Evolutionary conservation across 2,329 filamentous ascomycete genomes (phyloP), one percentile per base, ranked within the genome.

Genomic region (Xylariaceae sp.): DNA sequence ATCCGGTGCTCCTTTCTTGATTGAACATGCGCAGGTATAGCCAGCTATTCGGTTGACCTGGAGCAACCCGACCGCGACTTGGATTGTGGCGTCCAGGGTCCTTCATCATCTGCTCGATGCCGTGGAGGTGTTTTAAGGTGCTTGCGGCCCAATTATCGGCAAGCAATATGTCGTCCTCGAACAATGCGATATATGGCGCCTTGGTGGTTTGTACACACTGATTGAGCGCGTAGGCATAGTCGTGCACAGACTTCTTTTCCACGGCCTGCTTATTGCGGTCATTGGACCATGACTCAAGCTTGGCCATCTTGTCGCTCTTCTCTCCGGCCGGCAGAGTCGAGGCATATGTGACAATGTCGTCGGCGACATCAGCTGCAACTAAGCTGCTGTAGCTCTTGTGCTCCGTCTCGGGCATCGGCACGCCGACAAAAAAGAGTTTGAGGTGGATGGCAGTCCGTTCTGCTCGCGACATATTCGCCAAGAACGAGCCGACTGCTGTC

Each of bases 401-500:
- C 44, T 59, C 60, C 11, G 49, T 47, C 35, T 56, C 52, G 39
- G 63, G 58, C 15, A 51, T 47, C 3, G 63, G 63, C 11, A 65
- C 62, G 44, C 65, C 63, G 54, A 62, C 63, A 42, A 66, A 66
- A 55, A 66, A 66, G 7, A 66, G 14, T 41, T 64, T 66, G 17
- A 66, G 48, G 42, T 64, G 62, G 17, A 58, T 51, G 9, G 55
- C 45, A 30, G 55, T 49, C 19, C 63, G 57, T 43, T 66, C 63
- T 39, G 56, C 57, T 9, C 53, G 58, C 7, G 63, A 55, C 60
- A 66, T 59, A 44, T 66, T 66, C 15, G 62, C 62, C 12, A 66
- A 48, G 47, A 63, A 62, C 3, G 63, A 66, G 3, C 62, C 63
- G 9, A 67, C 57, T 6, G 65, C 65, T 18, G 55, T 64, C 42